Evolutionary conservation across 192 early-diverging fungal genomes (phyloP), one percentile per base, ranked within the genome.

Genomic region (Phlyctochytrium arcticum): DNA sequence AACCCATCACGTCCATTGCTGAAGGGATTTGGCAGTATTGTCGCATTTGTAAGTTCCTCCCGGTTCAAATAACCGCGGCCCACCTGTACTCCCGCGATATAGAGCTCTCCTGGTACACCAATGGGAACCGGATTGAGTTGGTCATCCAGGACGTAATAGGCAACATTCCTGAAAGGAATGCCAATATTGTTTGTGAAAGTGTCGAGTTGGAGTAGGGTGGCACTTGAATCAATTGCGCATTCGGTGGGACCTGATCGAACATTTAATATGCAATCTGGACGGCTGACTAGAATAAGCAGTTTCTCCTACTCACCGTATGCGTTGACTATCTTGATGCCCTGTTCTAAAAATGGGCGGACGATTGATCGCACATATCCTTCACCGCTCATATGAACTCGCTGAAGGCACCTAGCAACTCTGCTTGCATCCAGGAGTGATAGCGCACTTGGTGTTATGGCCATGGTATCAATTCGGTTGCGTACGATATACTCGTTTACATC

Each of bases 101-200:
- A 77, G 6, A 81, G 54, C 33, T 81, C 80, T 8, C 80, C 80
- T 7, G 64, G 24, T n/a, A 21, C 47, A 15, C 77, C 77, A 39
- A 71, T 49, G 7, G 79, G 79, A 1, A 82, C 71, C 0, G 60
- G 46, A 8, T 71, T 19, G 5, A 57, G 23, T 30, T 42, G 26
- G 42, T 29, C 36, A 31, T 60, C 23, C 39, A 72, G 19, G 12
- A 72, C 32, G 51, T 60, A 71, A 8, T 30, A 19, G 34, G 42
- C 8, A 12, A 48, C 39, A 35, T 53, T 53, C 12, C 12, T n/a
- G 50, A 47, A 12, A 8, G 58, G 37, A 31, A 15, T 47, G 12
- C 58, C 58, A 60, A 60, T 60, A 2, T n/a, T 10, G n/a, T 42
- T 42, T n/a, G n/a, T 8, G n/a, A 10, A 42, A n/a, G 37, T 42